Percentiles rank a stretch among this genome's conserved stretches.
These are phyloP conservation scores for Colletotrichum karsti DNA, from an alignment of 2,329 filamentous ascomycete species.

Conservation along the genomic window DNA sequence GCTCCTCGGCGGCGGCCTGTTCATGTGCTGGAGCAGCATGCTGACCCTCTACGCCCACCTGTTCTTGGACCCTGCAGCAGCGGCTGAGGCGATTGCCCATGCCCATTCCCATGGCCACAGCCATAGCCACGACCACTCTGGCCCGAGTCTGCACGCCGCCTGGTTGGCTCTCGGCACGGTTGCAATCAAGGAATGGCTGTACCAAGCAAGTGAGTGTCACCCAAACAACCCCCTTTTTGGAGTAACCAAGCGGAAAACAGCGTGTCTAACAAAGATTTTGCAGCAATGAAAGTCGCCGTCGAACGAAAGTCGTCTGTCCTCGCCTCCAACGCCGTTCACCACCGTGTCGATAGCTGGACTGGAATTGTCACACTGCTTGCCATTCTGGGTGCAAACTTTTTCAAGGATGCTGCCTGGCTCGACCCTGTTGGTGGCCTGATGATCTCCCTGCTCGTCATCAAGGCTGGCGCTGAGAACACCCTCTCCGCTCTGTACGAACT, in stretches of 20 bases:
- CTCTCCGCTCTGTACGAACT: slow-evolving; percentile 84
- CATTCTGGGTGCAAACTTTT: slow-evolving; percentile 88
- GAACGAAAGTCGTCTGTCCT: slow-evolving; percentile 96
- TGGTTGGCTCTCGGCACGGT: slow-evolving; percentile 95
- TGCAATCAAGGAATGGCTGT: slow-evolving; percentile 94
- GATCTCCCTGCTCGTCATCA: slow-evolving; percentile 93
- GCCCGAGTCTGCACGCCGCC: slow-evolving; percentile 91
- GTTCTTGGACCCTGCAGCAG: slow-evolving; percentile 69
- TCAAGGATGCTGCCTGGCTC: slow-evolving; percentile 88
- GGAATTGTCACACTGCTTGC: slow-evolving; percentile 91
- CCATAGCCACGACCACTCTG: slow-evolving; percentile 70
- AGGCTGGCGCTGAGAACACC: slow-evolving; percentile 89
- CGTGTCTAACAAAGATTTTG: slow-evolving; percentile 3
- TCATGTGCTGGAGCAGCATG: slow-evolving; percentile 86
- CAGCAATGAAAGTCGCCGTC: slow-evolving; percentile 93
- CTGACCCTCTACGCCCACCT: slow-evolving; percentile 77
- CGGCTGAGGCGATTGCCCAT: slow-evolving; percentile 61
- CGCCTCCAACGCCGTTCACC: slow-evolving; percentile 94
- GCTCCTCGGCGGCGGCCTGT: slow-evolving; percentile 86
- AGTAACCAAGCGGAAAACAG: neutral
- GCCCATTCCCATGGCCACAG: slow-evolving; percentile 71
- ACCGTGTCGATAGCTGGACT: slow-evolving; percentile 94
- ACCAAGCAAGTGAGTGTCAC: slow-evolving; percentile 84
- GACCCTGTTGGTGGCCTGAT: slow-evolving; percentile 93
- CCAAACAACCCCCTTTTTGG: neutral